Evolutionary conservation across 2,329 filamentous ascomycete species (phyloP), one percentile per base, ranked within the genome.

Genomic region (Zymoseptoria ardabiliae): DNA sequence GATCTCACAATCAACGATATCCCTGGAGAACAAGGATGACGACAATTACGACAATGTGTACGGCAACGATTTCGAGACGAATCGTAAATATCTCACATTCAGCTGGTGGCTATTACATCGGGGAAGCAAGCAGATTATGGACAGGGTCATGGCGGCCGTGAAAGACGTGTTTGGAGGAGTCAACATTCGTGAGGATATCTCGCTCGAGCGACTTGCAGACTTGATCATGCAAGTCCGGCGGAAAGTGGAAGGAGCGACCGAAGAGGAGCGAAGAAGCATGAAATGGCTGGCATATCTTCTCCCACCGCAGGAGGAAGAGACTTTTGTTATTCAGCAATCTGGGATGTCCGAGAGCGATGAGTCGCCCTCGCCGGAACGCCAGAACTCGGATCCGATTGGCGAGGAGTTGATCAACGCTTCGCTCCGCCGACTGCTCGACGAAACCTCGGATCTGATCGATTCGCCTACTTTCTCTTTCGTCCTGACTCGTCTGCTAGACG

Each of bases 31-130:
- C 74, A 87, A 95, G 70, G 93, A 97, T 71, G 92, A 97, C 72
- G 90, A 94, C 71, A 88, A 88, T 69, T 80, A 83, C 19, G 89
- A 93, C 57, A 88, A 92, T 68, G 83, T 86, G 3, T 91, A 95
- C 71, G 91, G 91, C 51, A 93, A 89, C 73, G 94, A 99, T 74
- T 97, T 96, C 67, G 92, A 97, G 74, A 96, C 91, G 35, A 99
- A 99, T 75, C 83, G 92, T 67, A 89, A 90, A 70, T 99, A 97
- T 71, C 81, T 99, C 54, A 95, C 92, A 49, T 96, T 97, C 73
- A 96, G 91, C 76, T 99, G 94, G 94, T 99, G 93, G 92, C 78
- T 99, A 53, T 80, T 99, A 53, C 93, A 99, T 75, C 85, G 85
- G 65, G 94, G 94, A 50, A 97, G 91, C 86, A 85, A 86, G 65